phyloP scores from a whole-genome alignment of 805 yeast species.

The Saccharomycopsis fibuligera region DNA sequence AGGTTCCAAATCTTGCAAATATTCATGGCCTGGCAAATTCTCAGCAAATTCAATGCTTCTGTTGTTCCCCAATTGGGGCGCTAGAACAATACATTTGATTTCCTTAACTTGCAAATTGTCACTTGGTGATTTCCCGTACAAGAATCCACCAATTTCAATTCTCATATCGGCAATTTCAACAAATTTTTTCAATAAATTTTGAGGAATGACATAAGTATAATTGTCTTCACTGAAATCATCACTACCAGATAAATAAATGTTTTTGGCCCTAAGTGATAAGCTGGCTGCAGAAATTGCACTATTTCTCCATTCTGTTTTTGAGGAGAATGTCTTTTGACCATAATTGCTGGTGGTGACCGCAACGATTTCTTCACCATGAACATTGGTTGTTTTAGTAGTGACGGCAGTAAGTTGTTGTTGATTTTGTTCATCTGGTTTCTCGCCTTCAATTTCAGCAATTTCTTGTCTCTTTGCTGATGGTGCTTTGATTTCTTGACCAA shows the following conservation, averaged over 20 bases:
- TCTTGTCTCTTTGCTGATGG: conserved; percentile 79
- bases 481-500: conserved; percentile 89
- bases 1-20: conserved; percentile 57
- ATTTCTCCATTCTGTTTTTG: conserved; percentile 86
- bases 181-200: conserved; percentile 69
- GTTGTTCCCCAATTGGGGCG: conserved; percentile 81
- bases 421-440: conserved; percentile 33
- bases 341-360: conserved; percentile 88
- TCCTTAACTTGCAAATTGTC: conserved; percentile 75
- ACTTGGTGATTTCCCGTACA: conserved; percentile 73
- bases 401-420: conserved; percentile 62
- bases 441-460: conserved; percentile 55
- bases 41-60: conserved; percentile 58
- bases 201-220: conserved; percentile 73
- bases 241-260: conserved; percentile 66
- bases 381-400: conserved; percentile 79
- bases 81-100: conserved; percentile 63
- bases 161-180: conserved; percentile 76
- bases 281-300: conserved; percentile 75
- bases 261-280: conserved; percentile 66
- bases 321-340: conserved; percentile 77
- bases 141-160: conserved; percentile 72
- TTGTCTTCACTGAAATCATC: conserved; percentile 50
- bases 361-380: conserved; percentile 92
- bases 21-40: conserved; percentile 34